Percentiles rank a stretch among this genome's conserved stretches.
These are phyloP conservation scores for Coemansia sp. DNA, from an alignment of 192 early-diverging fungal species.

Conservation along the genomic window DNA sequence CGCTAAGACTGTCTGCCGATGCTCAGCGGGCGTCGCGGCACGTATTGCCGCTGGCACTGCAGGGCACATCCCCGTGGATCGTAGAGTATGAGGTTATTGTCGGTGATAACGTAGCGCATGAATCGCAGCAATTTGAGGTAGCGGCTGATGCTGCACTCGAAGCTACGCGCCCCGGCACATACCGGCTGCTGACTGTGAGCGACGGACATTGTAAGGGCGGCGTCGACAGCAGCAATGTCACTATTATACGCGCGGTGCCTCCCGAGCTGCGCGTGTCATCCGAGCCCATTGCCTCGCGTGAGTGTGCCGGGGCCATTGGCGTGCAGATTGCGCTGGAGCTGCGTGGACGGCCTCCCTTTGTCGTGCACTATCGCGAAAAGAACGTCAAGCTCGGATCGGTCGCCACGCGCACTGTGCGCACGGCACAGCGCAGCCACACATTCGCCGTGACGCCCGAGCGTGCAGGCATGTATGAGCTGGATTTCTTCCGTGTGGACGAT, in stretches of 20 bases:
- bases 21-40: constrained; percentile 32
- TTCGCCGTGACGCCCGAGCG: constrained; percentile 32
- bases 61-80: constrained; percentile 36
- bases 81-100: constrained; percentile 27
- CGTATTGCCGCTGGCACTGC: constrained; percentile 17
- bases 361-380: constrained; percentile 40
- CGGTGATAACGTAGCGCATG: constrained; percentile 5
- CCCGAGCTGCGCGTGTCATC: constrained; percentile 30
- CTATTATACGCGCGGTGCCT: constrained; percentile 16
- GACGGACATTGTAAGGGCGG: constrained; percentile 33
- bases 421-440: constrained; percentile 29
- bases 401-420: constrained; percentile 23
- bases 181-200: constrained; percentile 20
- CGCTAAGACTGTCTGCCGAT: constrained; percentile 38
- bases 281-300: constrained; percentile 38
- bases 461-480: constrained; percentile 40
- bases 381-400: constrained; percentile 29
- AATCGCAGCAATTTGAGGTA: constrained; percentile 10
- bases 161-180: constrained; percentile 20
- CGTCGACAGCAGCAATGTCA: constrained; percentile 11
- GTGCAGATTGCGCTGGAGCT: constrained; percentile 40
- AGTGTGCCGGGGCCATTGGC: constrained; percentile 48
- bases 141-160: constrained; percentile 13
- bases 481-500: constrained; percentile 47
- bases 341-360: constrained; percentile 39